Base-by-base conservation (phyloP, 768 basidiomycete species). In the Pisolithus tinctorius region DNA sequence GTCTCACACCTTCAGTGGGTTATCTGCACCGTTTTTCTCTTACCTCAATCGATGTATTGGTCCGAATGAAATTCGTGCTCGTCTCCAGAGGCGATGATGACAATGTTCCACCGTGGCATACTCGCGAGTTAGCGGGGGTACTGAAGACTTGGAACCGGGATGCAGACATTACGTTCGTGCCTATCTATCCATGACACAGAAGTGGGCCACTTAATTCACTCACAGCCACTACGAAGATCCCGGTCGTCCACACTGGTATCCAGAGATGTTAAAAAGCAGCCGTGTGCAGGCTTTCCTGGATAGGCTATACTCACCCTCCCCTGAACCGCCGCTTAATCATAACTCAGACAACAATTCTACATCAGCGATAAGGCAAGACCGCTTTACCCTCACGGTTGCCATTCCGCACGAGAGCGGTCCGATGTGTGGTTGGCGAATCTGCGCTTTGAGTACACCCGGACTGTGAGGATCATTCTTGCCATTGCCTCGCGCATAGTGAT, bases 81-180 rank as follows among this genome's bases (percentile, higher is more conserved):
- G 36, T 5, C n/a, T 13, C 34, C 57, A 88, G 88, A 17, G 87
- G 86, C 3, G 72, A 73, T 36, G 93, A 96, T 61, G 80, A 83
- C 37, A 94, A 96, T 54, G 93, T 96, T 4, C 91, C 93, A 1
- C 79, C 82, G 0, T 89, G 90, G 81, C 92, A 95, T 57, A 80
- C 83, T 2, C 77, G 93, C 20, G 82, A 85, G 62, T 71, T 78
- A 10, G 72, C 87, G 3, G 72, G 75, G 25, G 67, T 82, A 16
- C 55, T 93, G 27, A 75, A 77, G 54, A 71, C 79, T 2, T 86
- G 82, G 81, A 70, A 75, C 46, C 63, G 73, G 1, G 60, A 73
- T 6, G 74, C 76, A 14, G 75, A 84, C 50, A 71, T 78, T 20
- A 75, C 67, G 86, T 85, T 51, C 26, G 79, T 63, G 2, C 14